Evolutionary conservation across 768 basidiomycete genomes (phyloP).

Genomic region (Rhizopogon roseolus): DNA sequence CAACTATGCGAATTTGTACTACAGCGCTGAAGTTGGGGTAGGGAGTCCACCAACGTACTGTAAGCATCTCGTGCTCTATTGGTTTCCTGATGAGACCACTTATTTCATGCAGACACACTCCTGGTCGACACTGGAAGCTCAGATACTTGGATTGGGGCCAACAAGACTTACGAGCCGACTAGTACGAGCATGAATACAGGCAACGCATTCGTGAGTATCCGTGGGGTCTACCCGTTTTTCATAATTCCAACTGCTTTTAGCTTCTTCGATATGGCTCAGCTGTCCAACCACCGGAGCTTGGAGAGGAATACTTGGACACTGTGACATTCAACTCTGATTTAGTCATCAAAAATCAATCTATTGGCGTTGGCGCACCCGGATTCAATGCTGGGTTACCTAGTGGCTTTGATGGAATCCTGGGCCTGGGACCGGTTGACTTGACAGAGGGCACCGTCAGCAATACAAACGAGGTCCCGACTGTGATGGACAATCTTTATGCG

Average conservation of each 20-base stretch:
- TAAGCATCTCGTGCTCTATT: background rate
- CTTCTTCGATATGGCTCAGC: constrained; percentile 5
- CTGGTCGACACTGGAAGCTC: constrained; percentile 27
- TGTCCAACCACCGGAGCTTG: constrained; percentile 2
- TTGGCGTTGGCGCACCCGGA: no score
- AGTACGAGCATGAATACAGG: no score
- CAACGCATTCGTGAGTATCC: no score
- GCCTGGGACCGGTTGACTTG: constrained; percentile 29
- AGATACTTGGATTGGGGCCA: constrained; percentile 52
- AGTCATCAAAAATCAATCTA: no score
- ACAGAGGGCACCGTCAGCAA: constrained; percentile 20
- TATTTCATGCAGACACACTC: constrained; percentile 9
- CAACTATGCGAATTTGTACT: constrained; percentile 3
- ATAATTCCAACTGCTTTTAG: background rate
- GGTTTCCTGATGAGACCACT: background rate
- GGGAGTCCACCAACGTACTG: constrained; percentile 11
- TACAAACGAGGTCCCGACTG: constrained; percentile 24
- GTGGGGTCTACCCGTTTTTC: no score
- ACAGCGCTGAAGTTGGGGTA: constrained; percentile 10
- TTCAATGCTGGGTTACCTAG: constrained; percentile 2
- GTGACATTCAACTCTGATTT: no score
- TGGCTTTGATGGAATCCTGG: constrained; percentile 33
- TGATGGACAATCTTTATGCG: no score
- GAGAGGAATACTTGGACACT: constrained; percentile 16
- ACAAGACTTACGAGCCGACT: no score